Evolutionary conservation across 768 basidiomycete genomes (phyloP), one percentile per base, ranked within the genome.

Genomic region (Guyanaporus albipodus): DNA sequence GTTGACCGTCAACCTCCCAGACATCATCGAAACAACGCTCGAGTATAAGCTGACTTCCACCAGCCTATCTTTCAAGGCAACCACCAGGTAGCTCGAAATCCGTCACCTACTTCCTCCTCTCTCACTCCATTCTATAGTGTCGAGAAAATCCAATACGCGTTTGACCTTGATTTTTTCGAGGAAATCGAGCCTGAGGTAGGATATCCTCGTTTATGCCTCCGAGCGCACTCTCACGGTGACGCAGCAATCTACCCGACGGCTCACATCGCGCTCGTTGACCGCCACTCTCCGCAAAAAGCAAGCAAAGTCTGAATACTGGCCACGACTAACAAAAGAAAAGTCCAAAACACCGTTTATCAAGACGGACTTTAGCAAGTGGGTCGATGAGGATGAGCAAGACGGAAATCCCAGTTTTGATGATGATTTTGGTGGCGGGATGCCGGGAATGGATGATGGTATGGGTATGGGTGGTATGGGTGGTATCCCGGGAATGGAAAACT

Each of bases 381-480:
- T 87, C 33, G 94, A 97, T 61, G 94, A 97, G 72, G 95, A 97
- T 63, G 94, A 98, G 65, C 95, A 97, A 70, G 87, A 89, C 32
- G 86, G 75, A 41, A 77, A 69, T 19, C 55, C 66, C 2, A 61
- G 53, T 8, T 48, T 71, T n/a, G 63, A 68, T 2, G 81, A 83
- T 3, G 49, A 60, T 4, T 51, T 63, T 27, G 64, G 49, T 34
- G 67, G 68, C 32, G 70, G 64, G 19, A 64, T 68, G 46, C 61
- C 63, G 21, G 76, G 73, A 18, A 72, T 75, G 67, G 72, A 68
- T 8, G 27, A 24, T 6, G 70, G 68, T 11, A 31, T 41, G 18
- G 6, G 38, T 3, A 39, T 39, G 38, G 38, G 17, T 8, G 15
- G 27, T 8, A n/a, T 33, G 32, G 32, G 32, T 17, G 33, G 33